A percentile compares a stretch with the other conserved stretches of the same genome.
Conservation (phyloP, 1,284 basidiomycete species). For the Chondrostereum purpureum region DNA sequence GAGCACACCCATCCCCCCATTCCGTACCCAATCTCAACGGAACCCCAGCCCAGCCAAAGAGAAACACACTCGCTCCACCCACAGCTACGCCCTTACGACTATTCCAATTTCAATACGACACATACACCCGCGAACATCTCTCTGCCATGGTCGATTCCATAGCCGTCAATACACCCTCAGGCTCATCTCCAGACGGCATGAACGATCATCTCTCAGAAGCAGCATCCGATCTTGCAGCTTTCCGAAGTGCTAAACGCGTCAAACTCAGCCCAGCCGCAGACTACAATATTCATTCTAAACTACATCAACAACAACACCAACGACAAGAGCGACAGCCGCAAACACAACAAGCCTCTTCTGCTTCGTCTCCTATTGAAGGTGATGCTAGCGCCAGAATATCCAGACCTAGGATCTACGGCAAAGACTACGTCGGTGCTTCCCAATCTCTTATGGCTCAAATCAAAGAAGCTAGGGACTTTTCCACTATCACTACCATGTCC, state of each 20-base stretch:
- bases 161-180: slow-evolving; percentile 69
- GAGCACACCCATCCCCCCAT: slow-evolving; percentile 49
- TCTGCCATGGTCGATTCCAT: slow-evolving; percentile 89
- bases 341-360: no score
- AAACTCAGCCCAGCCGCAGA: slow-evolving; percentile 61
- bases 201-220: slow-evolving; percentile 36
- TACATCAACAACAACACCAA: slow-evolving; percentile 21
- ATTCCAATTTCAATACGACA: slow-evolving; percentile 91
- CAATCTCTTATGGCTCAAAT: slow-evolving; percentile 70
- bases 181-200: slow-evolving; percentile 38
- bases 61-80: slow-evolving; percentile 31
- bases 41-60: no score
- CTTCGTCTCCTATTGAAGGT: no score
- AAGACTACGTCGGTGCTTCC: slow-evolving; percentile 70
- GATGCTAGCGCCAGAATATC: slow-evolving; percentile 38
- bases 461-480: slow-evolving; percentile 65
- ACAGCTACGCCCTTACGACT: slow-evolving; percentile 75
- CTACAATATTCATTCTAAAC: slow-evolving; percentile 30
- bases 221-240: slow-evolving; percentile 36
- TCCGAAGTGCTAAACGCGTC: slow-evolving; percentile 70
- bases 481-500: slow-evolving; percentile 57
- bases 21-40: slow-evolving; percentile 32
- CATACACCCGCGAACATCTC: slow-evolving; percentile 87
- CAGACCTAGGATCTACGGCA: slow-evolving; percentile 37
- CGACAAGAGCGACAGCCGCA: no score